Base-by-base conservation (phyloP, 2,329 filamentous ascomycete species). In the Stromatinia cepivora region DNA sequence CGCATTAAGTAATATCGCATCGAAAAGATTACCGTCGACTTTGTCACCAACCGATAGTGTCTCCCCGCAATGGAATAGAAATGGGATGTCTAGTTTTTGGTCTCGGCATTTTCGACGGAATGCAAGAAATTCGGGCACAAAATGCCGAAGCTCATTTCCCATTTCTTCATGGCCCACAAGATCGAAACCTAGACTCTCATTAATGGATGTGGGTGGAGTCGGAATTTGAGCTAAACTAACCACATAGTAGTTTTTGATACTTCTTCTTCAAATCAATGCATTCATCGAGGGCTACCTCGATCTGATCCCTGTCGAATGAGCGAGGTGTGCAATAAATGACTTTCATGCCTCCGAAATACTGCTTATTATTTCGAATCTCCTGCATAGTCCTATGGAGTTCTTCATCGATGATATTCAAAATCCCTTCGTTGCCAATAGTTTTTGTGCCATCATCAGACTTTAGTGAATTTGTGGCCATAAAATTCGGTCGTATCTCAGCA, bases 61-160 rank as follows among this genome's bases (percentile, higher is more conserved):
- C 80, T 93, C 91, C 34, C 90, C 91, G 72, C 90, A 92, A 79
- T 93, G 90, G 75, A 93, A 91, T 52, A 93, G 81, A 75, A 92
- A 92, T 0, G 90, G 90, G 3, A 93, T 90, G 0, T 87, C 82
- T 5, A 90, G 70, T 0, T 76, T 74, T 0, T 81, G 77, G 1
- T 73, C 69, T 8, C 79, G 75, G 79, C 89, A 92, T 0, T 82
- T 79, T 42, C 81, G 74, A 66, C 83, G 80, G 75, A 91, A 91
- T 1, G 81, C 80, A 4, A 88, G 79, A 9, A 92, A 82, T 71
- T 89, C 82, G 0, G 78, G 74, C 0, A 86, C 79, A 69, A 87
- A 88, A 66, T 84, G 82, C 57, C 81, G 84, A 5, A 90, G 83
- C 10, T 90, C 87, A 54, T 88, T 88, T 31, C 84, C 84, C 70